Conservation (phyloP, 768 basidiomycete genomes). For the Mycena haematopus region DNA sequence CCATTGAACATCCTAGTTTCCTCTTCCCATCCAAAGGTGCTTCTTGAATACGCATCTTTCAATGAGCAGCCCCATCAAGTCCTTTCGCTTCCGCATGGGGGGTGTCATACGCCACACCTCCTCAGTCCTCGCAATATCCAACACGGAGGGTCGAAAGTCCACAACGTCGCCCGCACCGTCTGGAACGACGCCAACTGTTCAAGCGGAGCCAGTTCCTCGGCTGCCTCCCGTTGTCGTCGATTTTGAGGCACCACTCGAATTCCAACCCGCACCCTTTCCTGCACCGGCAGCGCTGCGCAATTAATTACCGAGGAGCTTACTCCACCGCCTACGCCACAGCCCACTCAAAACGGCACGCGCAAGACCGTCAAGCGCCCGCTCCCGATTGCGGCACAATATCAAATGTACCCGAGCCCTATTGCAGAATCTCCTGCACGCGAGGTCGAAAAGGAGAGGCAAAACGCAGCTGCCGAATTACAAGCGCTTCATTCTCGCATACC, state of each 20-base stretch:
- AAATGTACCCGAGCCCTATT: slow-evolving; percentile 63
- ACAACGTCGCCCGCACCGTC: slow-evolving; percentile 38
- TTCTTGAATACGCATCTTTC: slow-evolving; percentile 1
- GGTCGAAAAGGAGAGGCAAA: slow-evolving; percentile 44
- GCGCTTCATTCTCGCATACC: too few relatives aligned
- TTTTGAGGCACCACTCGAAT: too few relatives aligned
- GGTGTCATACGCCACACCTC: slow-evolving; percentile 67
- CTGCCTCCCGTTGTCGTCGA: too few relatives aligned
- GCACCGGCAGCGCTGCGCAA: too few relatives aligned
- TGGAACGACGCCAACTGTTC: slow-evolving; percentile 21
- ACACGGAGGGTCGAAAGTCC: slow-evolving; percentile 18
- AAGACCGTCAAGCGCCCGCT: slow-evolving; percentile 31
- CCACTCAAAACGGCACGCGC: slow-evolving; percentile 8
- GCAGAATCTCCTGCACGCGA: slow-evolving; percentile 72
- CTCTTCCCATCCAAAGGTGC: too few relatives aligned
- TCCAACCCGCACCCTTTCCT: too few relatives aligned
- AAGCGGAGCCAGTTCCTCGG: too few relatives aligned
- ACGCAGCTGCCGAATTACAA: slow-evolving; percentile 5
- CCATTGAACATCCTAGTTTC: too few relatives aligned
- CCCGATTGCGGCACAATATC: slow-evolving; percentile 31
- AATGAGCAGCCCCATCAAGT: slow-evolving; percentile 44
- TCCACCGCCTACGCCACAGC: too few relatives aligned
- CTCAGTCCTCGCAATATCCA: slow-evolving; percentile 50
- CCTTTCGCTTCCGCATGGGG: slow-evolving; percentile 66
- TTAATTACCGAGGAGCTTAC: too few relatives aligned